Conservation (phyloP, 2,329 filamentous ascomycete species). For the Aspergillus alliaceus region DNA sequence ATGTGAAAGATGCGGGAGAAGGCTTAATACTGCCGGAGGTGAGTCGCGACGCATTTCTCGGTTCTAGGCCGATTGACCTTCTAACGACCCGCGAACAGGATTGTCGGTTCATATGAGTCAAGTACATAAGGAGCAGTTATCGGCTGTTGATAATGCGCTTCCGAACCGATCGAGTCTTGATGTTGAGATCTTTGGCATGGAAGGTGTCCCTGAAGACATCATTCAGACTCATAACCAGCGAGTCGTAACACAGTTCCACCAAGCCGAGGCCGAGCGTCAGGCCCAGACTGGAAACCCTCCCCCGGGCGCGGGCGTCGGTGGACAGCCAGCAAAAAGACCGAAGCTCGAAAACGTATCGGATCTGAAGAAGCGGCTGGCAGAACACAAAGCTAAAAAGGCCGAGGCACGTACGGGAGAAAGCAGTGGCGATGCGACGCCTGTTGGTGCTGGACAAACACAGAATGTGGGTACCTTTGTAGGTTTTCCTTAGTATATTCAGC, state of each 20-base stretch:
- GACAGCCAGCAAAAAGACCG: constrained; percentile 58
- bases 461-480: constrained; percentile 61
- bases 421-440: constrained; percentile 60
- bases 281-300: constrained; percentile 81
- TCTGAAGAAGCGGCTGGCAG: constrained; percentile 75
- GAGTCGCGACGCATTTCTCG: constrained; percentile 29
- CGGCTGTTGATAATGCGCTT: constrained; percentile 86
- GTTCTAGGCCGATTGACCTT: background rate
- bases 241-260: constrained; percentile 81
- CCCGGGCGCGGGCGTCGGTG: constrained; percentile 53
- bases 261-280: constrained; percentile 78
- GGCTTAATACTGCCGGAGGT: constrained; percentile 95
- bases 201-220: constrained; percentile 87
- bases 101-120: constrained; percentile 97
- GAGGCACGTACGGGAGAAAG: constrained; percentile 58
- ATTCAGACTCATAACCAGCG: constrained; percentile 80
- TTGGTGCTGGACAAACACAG: constrained; percentile 48
- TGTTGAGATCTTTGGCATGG: constrained; percentile 97
- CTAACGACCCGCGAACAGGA: constrained; percentile 54
- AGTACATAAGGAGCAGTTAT: constrained; percentile 92
- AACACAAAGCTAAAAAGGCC: constrained; percentile 68
- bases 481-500: background rate
- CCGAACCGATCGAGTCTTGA: constrained; percentile 82
- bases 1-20: constrained; percentile 83
- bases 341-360: constrained; percentile 75